Conservation (phyloP, 345 rosid species). For the Camelina laxa region DNA sequence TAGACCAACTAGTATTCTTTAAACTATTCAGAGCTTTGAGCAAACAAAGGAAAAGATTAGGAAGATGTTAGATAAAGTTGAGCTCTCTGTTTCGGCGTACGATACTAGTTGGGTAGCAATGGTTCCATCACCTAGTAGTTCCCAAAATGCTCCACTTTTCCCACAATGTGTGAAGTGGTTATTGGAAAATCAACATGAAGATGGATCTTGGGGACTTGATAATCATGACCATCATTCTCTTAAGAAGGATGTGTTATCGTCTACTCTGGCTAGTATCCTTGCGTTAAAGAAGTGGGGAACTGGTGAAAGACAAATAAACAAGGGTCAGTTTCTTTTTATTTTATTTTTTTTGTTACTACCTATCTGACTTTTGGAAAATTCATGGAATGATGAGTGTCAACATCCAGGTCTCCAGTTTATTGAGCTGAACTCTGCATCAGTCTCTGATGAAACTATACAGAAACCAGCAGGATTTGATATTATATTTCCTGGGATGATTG, state of each 20-base stretch:
- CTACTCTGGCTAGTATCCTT: conserved; percentile 81
- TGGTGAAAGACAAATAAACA: conserved; percentile 68
- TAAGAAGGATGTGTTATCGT: conserved; percentile 64
- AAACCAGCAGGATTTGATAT: conserved; percentile 78
- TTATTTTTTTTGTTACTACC: conserved; percentile 1
- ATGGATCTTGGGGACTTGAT: conserved; percentile 87
- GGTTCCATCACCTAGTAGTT: conserved; percentile 63
- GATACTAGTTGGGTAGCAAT: conserved; percentile 97
- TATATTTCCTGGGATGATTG: conserved; percentile 84
- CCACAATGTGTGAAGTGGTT: conserved; percentile 77
- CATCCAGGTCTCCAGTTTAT: conserved; percentile 73
- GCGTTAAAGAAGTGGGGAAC: conserved; percentile 78
- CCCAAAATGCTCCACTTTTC: conserved; percentile 60
- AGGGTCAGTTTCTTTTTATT: conserved; percentile 46
- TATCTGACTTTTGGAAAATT: conserved; percentile 6
- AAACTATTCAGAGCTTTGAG: conserved; percentile 48
- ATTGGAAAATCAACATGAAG: conserved; percentile 67
- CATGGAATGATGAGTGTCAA: conserved; percentile 14
- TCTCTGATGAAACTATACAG: conserved; percentile 59
- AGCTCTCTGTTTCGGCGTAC: conserved; percentile 72
- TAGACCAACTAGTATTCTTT: conserved; percentile 11
- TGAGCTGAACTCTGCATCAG: conserved; percentile 59
- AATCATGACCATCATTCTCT: conserved; percentile 48
- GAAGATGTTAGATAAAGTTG: conserved; percentile 64
- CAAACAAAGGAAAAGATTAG: conserved; percentile 57